Base-by-base conservation (phyloP, 331 rosid genomes). In the Rosa hybrid region DNA sequence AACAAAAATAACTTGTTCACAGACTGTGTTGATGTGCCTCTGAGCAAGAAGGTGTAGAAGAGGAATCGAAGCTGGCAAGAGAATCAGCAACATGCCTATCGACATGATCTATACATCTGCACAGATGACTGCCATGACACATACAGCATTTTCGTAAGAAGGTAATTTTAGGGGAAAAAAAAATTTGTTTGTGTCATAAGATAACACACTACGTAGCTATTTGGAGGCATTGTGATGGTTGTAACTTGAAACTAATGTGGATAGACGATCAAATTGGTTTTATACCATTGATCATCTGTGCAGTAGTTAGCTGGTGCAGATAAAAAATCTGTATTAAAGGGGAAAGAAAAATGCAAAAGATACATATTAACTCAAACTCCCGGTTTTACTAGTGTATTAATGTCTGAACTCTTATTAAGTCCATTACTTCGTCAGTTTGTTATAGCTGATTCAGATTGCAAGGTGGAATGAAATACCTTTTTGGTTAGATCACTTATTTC, bases 121-220 rank as follows among this genome's bases (percentile, higher is more conserved):
- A 50, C 88, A 93, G 83, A 93, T 96, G 99, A 96, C 99, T 81
- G 98, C 98, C 72, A 96, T 96, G 99, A 93, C 99, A 68, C 98
- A 96, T 25, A 25, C 27, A 25, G 83, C 98, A 96, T 75, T 97
- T 97, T 23, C 94, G 98, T 21, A 87, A 23, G 80, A 96, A 96
- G 98, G 99, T 96, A 88, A 82, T 30, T 46, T 16, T 12, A 30
- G 81, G 45, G 60, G 27, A 25, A 46, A 25, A 62, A 45, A 9
- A 0, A 25, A 6, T 78, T 67, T 76, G 51, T 50, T 27, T 2
- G 57, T 67, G 12, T 78, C 38, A 21, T 63, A 76, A 81, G 72
- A 56, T 78, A 64, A 2, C 60, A 34, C 23, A 65, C 60, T 76
- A 38, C n/a, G 64, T 46, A 7, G 45, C 57, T n/a, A 57, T 20